Base-by-base conservation (phyloP, 192 early-diverging fungal species). In the Podila clonocystis region DNA sequence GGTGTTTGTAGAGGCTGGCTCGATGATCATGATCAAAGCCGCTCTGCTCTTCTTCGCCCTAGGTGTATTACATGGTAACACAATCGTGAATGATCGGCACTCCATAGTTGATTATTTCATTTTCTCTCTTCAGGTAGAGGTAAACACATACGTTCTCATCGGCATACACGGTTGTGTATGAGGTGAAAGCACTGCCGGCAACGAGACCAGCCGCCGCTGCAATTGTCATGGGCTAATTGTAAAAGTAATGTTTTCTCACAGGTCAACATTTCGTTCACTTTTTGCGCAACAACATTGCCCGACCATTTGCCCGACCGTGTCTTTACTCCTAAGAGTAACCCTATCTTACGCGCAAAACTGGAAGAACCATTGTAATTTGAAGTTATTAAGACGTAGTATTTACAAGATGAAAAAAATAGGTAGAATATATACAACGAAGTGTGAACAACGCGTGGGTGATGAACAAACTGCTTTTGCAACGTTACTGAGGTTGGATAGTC, bases 151-250 rank as follows among this genome's bases (percentile, higher is more conserved):
- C 67, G 33, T 69, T 67, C 20, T 69, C 70, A 33, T 73, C 70
- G 15, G 77, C 70, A 61, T 80, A 73, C 19, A 80, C 70, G 30
- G 67, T 68, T 7, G 71, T 80, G 62, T 73, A 69, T 2, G 70
- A 73, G 5, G 58, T 64, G 17, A 73, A 80, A 22, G 67, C 67
- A 8, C 66, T 41, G 26, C 70, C 62, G 36, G 70, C 70, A 49
- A 80, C 70, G 24, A 80, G 77, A 7, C 67, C 45, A 50, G 77
- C 45, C 0, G 77, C 70, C 5, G 67, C 55, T 7, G 77, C 71
- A 34, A 73, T 67, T 6, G 66, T 73, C 67, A 73, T 80, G 62
- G 70, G 77, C 77, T 80, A 66, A 24, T 63, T 9, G n/a, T 22
- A 63, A 11, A 20, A 33, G 33, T 2, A 9, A 20, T 15, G 5